Evolutionary conservation across 208 protist genomes (phyloP), one percentile per base, ranked within the genome.

Genomic region (Zelonia costaricensis): DNA sequence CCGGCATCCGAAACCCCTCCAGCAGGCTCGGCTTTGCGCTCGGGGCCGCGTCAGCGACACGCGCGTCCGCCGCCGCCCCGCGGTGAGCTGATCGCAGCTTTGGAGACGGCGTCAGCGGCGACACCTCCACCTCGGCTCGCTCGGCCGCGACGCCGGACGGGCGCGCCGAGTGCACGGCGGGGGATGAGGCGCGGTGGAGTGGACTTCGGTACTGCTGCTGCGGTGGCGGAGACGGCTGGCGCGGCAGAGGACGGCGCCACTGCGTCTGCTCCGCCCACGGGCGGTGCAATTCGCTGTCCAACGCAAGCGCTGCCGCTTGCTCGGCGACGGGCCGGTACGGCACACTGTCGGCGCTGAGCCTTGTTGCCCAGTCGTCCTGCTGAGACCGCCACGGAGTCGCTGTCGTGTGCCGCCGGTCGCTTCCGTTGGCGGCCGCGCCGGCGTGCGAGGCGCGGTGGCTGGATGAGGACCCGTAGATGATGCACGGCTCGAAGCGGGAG

Each of bases 1-100:
- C 36, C 5, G 66, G 58, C 66, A 73, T 73, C 33, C 66, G 51
- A 27, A 73, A 73, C 2, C 66, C 66, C 0, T 57, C 58, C 16
- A 66, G 33, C 2, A 73, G 36, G 9, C 31, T 28, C 40, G 49
- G 10, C 31, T 25, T 39, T 33, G n/a, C 12, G 0, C 25, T 38
- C 2, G 49, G 1, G 12, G 31, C 10, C 7, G 4, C 4, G 6
- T 28, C n/a, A 4, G 4, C 30, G 2, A 18, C 49, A 10, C 18
- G 20, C 20, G 31, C 8, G 1, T 55, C 28, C 0, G 31, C 23
- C 12, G 18, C 8, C 12, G 36, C 6, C 30, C 42, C 38, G 1
- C 44, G 36, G 28, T 39, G 42, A 1, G 40, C 49, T 0, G 62
- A 53, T 1, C 25, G n/a, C 43, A 43, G 3, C 16, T 28, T 25